Percentiles rank a stretch among this genome's conserved stretches.
Conservation (phyloP, 1,139 yeast species). For the Zygoascus sp. region DNA sequence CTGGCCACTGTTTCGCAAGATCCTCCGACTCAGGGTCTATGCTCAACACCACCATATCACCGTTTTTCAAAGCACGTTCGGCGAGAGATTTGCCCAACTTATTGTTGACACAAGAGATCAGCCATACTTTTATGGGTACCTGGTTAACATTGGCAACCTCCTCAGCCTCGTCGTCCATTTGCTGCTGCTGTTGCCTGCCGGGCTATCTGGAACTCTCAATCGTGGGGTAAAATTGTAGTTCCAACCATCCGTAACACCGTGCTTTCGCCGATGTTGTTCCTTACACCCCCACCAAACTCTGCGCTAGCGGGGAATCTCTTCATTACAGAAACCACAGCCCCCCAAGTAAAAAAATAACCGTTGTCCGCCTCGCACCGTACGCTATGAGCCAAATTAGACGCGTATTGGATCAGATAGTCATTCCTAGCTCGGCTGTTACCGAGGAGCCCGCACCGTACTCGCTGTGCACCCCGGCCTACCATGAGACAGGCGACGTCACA, state of each 20-base stretch:
- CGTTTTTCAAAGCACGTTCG: constrained; percentile 19
- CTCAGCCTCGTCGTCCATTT: background rate
- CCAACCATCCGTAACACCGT: too few species aligned
- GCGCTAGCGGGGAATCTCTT: too few species aligned
- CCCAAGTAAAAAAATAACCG: background rate
- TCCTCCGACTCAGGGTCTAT: constrained; percentile 17
- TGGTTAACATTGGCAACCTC: constrained; percentile 5
- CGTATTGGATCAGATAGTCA: background rate
- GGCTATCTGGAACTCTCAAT: background rate
- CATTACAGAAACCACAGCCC: too few species aligned
- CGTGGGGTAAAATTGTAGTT: background rate
- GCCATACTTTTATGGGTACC: constrained; percentile 22
- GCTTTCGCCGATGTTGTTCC: too few species aligned
- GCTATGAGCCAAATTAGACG: background rate
- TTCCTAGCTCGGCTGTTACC: background rate
- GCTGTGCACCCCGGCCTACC: background rate
- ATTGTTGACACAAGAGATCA: constrained; percentile 19
- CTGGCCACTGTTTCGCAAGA: constrained; percentile 19
- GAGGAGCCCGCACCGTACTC: background rate
- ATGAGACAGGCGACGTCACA: background rate
- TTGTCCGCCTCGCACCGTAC: background rate
- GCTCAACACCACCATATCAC: constrained; percentile 24
- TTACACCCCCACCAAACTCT: too few species aligned
- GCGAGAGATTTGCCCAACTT: constrained; percentile 24
- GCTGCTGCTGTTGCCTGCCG: too few species aligned